phyloP scores from a whole-genome alignment of 2,329 filamentous ascomycete species.

The Penicillium aurantiogriseum region DNA sequence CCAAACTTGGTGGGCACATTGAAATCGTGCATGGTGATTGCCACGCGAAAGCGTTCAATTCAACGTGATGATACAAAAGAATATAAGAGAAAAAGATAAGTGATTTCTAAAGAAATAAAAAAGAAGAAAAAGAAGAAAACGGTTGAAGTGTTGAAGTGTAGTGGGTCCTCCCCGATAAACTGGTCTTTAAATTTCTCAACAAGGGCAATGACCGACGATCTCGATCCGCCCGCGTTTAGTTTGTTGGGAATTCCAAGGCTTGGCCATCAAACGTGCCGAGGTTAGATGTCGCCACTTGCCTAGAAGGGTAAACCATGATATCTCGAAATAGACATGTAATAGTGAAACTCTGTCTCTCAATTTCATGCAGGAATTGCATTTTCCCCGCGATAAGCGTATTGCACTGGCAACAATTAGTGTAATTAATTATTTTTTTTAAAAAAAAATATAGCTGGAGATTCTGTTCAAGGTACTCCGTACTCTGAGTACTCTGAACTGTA shows the following conservation, averaged over 20 bases:
- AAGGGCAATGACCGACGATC: slow-evolving; percentile 9
- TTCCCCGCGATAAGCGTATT: neutral
- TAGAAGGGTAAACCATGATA: neutral
- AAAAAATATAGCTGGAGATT: neutral
- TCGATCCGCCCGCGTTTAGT: slow-evolving; percentile 17
- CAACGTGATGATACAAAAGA: neutral
- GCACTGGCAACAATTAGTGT: neutral
- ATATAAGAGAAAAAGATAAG: slow-evolving; percentile 1
- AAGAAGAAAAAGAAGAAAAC: slow-evolving; percentile 3
- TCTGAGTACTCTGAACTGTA: neutral
- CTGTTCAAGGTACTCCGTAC: neutral
- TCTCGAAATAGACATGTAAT: too few relatives aligned
- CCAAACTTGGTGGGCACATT: slow-evolving; percentile 33
- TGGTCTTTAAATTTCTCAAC: slow-evolving; percentile 9
- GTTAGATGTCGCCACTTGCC: neutral
- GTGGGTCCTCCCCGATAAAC: slow-evolving; percentile 18
- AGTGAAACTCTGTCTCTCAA: neutral
- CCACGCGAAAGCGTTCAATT: neutral
- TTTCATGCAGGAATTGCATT: neutral
- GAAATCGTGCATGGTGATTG: slow-evolving; percentile 33
- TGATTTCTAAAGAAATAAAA: neutral
- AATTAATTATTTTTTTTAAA: neutral
- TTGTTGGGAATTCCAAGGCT: slow-evolving; percentile 24
- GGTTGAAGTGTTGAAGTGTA: neutral
- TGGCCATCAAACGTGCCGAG: slow-evolving; percentile 1